phyloP scores from a whole-genome alignment of 148 eudicot genomes.

The Oxyria digyna region DNA sequence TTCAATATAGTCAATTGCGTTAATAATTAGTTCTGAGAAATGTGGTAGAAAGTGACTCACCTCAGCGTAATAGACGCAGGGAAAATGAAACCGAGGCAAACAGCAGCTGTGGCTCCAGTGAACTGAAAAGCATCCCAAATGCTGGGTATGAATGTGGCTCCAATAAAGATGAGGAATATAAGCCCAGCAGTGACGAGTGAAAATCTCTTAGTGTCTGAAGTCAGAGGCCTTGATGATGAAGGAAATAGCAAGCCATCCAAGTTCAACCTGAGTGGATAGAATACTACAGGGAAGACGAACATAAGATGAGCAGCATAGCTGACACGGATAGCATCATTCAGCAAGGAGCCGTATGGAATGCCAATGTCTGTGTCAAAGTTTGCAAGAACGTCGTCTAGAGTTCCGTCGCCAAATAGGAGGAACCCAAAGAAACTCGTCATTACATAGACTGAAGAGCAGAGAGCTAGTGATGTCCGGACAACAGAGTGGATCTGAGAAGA shows the following conservation, averaged over 20 bases:
- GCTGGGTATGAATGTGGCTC: slow-evolving; percentile 31
- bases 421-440: slow-evolving; percentile 68
- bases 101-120: slow-evolving; percentile 22
- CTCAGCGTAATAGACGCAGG: slow-evolving; percentile 21
- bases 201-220: slow-evolving; percentile 34
- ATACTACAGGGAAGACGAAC: slow-evolving; percentile 71
- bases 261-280: slow-evolving; percentile 53
- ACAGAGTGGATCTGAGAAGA: slow-evolving; percentile 34
- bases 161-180: slow-evolving; percentile 29
- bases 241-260: slow-evolving; percentile 53
- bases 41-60: slow-evolving; percentile 1
- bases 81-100: slow-evolving; percentile 21
- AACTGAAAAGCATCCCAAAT: slow-evolving; percentile 26
- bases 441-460: slow-evolving; percentile 53
- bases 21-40: not conserved
- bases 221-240: slow-evolving; percentile 32
- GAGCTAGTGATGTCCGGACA: slow-evolving; percentile 43
- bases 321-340: slow-evolving; percentile 60
- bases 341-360: slow-evolving; percentile 39
- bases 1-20: no score
- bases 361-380: slow-evolving; percentile 65
- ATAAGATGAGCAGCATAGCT: slow-evolving; percentile 70
- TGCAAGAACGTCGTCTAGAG: slow-evolving; percentile 59
- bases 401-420: slow-evolving; percentile 58
- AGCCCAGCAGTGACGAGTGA: slow-evolving; percentile 28